These are phyloP conservation scores for Populus alba DNA, from an alignment of 345 rosid species.

Conservation along the genomic window DNA sequence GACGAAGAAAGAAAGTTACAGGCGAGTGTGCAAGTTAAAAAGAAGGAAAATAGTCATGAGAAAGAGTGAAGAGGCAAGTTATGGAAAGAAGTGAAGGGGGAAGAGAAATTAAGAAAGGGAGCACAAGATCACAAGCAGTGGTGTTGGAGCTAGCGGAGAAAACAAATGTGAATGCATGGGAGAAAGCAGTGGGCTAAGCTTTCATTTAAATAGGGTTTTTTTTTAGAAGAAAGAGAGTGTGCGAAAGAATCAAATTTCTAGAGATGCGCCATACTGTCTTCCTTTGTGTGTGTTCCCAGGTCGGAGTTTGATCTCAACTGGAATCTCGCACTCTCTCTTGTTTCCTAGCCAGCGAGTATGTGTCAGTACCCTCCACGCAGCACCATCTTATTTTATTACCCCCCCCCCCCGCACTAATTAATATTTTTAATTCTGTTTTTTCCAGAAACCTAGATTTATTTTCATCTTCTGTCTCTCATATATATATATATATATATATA, in stretches of 20 bases:
- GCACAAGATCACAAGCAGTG: conserved; percentile 23
- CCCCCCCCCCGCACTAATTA: neutral
- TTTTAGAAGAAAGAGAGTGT: neutral
- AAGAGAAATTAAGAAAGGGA: neutral
- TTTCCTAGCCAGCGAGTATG: conserved; percentile 25
- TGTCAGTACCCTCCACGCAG: conserved; percentile 42
- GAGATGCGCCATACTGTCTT: conserved; percentile 42
- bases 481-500: too few relatives aligned
- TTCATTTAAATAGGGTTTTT: conserved; percentile 49
- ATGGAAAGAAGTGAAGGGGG: conserved; percentile 15
- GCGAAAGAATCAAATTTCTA: conserved; percentile 21
- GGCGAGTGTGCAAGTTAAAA: neutral
- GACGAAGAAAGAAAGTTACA: neutral
- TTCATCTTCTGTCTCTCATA: neutral
- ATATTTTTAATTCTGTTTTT: neutral
- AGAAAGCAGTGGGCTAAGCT: conserved; percentile 28
- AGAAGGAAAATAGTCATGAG: neutral
- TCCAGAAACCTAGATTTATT: neutral
- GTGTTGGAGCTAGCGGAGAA: conserved; percentile 29
- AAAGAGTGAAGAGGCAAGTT: conserved; percentile 2
- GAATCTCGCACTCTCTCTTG: neutral
- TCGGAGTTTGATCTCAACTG: conserved; percentile 12
- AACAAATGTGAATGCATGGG: conserved; percentile 45
- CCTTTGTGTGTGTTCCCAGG: conserved; percentile 20
- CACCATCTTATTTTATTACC: conserved; percentile 16